Conservation (phyloP, 192 early-diverging fungal species). For the Gamsiella multidivaricata region DNA sequence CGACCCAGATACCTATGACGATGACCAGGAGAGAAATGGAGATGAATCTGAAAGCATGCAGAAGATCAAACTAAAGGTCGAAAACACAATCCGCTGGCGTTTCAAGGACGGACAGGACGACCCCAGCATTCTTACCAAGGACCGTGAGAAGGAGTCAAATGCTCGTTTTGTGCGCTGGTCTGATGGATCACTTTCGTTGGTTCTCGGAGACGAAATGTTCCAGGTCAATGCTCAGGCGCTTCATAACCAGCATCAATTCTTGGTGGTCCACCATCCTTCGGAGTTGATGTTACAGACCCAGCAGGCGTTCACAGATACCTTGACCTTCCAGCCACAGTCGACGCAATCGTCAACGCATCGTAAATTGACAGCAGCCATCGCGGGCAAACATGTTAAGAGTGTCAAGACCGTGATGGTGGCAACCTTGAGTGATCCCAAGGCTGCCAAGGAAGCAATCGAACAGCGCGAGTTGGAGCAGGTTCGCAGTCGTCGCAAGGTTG, state of each 20-base stretch:
- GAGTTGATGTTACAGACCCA: conserved; percentile 76
- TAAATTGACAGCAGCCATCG: conserved; percentile 73
- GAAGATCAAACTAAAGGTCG: conserved; percentile 62
- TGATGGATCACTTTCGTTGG: conserved; percentile 76
- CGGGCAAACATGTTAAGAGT: conserved; percentile 73
- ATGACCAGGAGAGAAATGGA: conserved; percentile 56
- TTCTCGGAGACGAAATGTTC: conserved; percentile 81
- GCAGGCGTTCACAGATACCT: conserved; percentile 64
- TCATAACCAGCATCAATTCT: conserved; percentile 67
- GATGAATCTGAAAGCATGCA: conserved; percentile 49
- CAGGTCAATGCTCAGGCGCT: conserved; percentile 68
- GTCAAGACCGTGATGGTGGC: conserved; percentile 72
- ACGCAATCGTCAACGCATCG: conserved; percentile 69
- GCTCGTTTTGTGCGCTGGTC: conserved; percentile 82
- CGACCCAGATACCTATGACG: conserved; percentile 63
- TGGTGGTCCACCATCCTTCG: conserved; percentile 65
- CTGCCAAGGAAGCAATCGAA: conserved; percentile 68
- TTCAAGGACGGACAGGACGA: conserved; percentile 55
- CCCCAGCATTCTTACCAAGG: conserved; percentile 32
- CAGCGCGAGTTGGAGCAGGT: conserved; percentile 52
- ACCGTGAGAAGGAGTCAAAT: conserved; percentile 75
- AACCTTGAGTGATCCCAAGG: conserved; percentile 77
- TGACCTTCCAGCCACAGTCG: conserved; percentile 75
- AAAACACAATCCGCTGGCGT: conserved; percentile 86
- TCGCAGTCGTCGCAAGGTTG: conserved; percentile 68